Evolutionary conservation across 352 stramenopile genomes (phyloP), one percentile per base, ranked within the genome.

Genomic region (Pythium coloratum): DNA sequence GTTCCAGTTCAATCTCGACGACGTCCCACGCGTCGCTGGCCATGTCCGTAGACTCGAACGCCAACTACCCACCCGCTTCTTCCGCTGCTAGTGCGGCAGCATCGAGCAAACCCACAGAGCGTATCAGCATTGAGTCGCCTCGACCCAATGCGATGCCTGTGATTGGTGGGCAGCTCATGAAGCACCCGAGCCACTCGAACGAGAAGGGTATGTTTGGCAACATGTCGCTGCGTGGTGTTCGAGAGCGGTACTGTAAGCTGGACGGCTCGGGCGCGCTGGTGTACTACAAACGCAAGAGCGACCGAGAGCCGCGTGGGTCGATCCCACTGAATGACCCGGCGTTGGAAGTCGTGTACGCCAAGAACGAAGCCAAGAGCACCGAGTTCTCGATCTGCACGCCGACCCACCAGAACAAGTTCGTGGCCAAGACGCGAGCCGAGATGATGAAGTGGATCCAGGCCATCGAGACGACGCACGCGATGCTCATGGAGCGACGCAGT

Each of bases 261-360:
- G 82, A 94, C 47, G 69, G 81, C 0, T 75, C 78, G 14, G 86
- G 86, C 30, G 78, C 78, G 53, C 71, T 94, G 32, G 69, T 77
- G 14, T 94, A 94, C 67, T 94, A 89, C 80, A 94, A 92, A 73
- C 80, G 80, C 20, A 84, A 92, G 70, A 76, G 80, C n/a, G 86
- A 94, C 67, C 82, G 81, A 7, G 84, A 92, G 38, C 72, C 84
- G 26, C 84, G 86, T 56, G 86, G 86, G 8, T 70, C 73, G 16
- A 88, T 94, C 58, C 78, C 81, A 24, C 70, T 94, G 40, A 82
- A 78, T n/a, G 63, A 88, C 62, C 76, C 80, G 55, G 81, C 81
- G 16, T 63, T 94, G 9, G 86, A 94, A 55, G 85, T 94, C 49
- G 59, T 94, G 14, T 73, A 92, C 55, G 81, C 78, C 49, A 83